Evolutionary conservation across 2,329 filamentous ascomycete species (phyloP), one percentile per base, ranked within the genome.

Genomic region (Curvularia sp.): DNA sequence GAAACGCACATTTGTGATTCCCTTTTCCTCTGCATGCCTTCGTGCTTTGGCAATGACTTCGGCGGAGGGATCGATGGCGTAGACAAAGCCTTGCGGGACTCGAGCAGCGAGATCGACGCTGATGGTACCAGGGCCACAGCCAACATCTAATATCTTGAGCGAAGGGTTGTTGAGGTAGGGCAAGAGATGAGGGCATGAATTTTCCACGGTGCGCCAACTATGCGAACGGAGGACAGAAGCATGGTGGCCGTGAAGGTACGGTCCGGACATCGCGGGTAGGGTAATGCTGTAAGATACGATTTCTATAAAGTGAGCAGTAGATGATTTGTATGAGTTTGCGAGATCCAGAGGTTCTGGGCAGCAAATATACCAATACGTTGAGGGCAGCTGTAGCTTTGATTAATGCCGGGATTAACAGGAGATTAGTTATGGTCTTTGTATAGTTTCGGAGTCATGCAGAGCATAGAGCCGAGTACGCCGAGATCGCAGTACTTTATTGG

Each of bases 101-200:
- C 77, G 77, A 18, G 74, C 66, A 1, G 80, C 79, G 8, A 83
- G 69, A 6, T 78, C 79, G 8, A 74, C 71, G 1, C 80, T 78
- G 62, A 83, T 83, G 32, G 79, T 81, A n/a, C 81, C 81, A 3
- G 81, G 80, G 1, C 81, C 81, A 39, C 79, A 79, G 39, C 81
- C 81, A 13, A 82, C 77, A 58, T 83, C 81, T 21, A 83, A 77
- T 39, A 83, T 71, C 55, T 74, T 67, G 70, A 73, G 55, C 12
- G 65, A 52, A 52, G 76, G 58, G 23, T 59, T 59, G 49, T 47
- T 59, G 38, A 78, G 69, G 54, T 76, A 71, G 0, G 74, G 73
- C 0, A 77, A 60, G 1, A 78, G 68, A 58, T 77, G 72, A 1
- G 74, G 81, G 60, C 74, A 75, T 19, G 77, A 79, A 71, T 81